These are phyloP conservation scores for Pseudogymnoascus sp. DNA, from an alignment of 2,329 filamentous ascomycete genomes.

Conservation along the genomic window DNA sequence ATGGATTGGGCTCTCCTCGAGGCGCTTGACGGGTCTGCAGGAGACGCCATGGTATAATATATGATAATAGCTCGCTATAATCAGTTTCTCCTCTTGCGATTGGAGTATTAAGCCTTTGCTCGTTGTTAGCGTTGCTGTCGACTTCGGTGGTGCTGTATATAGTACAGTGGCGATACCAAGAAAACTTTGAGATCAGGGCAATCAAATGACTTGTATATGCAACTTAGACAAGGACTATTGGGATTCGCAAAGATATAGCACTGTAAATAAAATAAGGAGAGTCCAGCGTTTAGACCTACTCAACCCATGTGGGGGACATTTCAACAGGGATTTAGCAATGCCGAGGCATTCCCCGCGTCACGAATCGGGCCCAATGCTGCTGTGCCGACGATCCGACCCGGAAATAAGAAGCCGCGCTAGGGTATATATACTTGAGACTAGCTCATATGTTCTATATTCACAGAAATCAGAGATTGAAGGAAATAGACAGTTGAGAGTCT, in stretches of 20 bases:
- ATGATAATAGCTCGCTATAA: neutral
- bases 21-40: neutral
- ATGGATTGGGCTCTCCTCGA: conserved; percentile 1
- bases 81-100: neutral
- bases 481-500: neutral
- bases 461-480: neutral
- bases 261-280: neutral
- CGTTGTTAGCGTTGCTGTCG: neutral
- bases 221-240: neutral
- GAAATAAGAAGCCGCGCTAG: neutral
- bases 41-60: neutral
- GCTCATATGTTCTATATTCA: neutral
- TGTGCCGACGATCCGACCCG: neutral
- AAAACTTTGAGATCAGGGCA: neutral
- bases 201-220: neutral
- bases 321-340: conserved; percentile 1
- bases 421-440: neutral
- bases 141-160: neutral
- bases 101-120: neutral
- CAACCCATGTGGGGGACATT: neutral
- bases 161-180: neutral
- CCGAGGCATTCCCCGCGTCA: conserved; percentile 5
- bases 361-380: neutral
- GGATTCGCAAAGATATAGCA: neutral
- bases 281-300: neutral